Base-by-base conservation (phyloP, 345 rosid species). In the Lepidium africanum region DNA sequence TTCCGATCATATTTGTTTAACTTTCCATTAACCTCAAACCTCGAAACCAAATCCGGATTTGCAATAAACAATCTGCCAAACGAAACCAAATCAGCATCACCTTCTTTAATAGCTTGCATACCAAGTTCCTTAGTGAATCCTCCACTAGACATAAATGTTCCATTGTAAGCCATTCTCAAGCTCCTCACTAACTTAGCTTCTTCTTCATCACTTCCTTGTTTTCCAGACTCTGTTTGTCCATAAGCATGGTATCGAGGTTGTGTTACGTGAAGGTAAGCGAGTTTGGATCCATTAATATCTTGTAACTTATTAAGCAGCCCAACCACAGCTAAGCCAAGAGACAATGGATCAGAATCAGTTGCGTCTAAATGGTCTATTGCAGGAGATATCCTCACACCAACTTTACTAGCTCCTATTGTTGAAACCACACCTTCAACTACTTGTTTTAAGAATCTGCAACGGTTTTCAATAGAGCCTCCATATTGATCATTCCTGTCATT, bases 291-390 rank as follows among this genome's bases (percentile, higher is more conserved):
- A n/a, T 71, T 6, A 2, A 65, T 67, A 5, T 41, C 16, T 30
- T 90, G 93, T 23, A 90, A 78, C 61, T 77, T 82, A 79, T 92
- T 88, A 5, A 92, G 66, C 60, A 88, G 68, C 43, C 74, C 83
- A 25, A 85, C 69, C 58, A 92, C 85, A 0, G 86, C 82, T 43
- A 85, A 70, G 19, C 96, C 98, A 13, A 92, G 85, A 47, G 54
- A 32, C 14, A 84, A 82, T n/a, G 95, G 95, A 61, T 92, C 77
- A 10, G 98, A 85, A 78, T 82, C 96, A n/a, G 74, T 74, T 60
- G 91, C 96, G 25, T 92, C 96, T 5, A 81, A 79, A 69, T 87
- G 85, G 71, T 87, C 91, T 25, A 86, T 85, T n/a, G 96, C 91
- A 0, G 98, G 98, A 1, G 98, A 90, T 49, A 84, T 78, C 76